phyloP scores from a whole-genome alignment of 306 rosid genomes.

The Casuarina glauca region DNA sequence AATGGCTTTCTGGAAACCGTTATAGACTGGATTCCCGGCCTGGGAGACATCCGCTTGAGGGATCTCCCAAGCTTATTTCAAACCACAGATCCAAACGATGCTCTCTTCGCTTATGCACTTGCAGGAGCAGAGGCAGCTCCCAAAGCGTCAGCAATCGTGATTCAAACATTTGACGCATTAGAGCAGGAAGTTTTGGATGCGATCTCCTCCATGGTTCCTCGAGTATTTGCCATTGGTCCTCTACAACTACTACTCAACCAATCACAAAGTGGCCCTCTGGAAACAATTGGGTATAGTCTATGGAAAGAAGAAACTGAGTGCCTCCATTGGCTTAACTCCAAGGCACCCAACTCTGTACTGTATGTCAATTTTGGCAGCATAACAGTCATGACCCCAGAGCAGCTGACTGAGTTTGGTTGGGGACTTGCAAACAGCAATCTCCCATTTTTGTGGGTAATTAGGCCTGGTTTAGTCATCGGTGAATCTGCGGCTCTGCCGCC shows the following conservation, averaged over 20 bases:
- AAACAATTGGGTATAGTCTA: constrained; percentile 5
- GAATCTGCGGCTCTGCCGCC: neutral
- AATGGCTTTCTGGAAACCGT: constrained; percentile 17
- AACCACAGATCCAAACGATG: neutral
- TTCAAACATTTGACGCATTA: constrained; percentile 18
- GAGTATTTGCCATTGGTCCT: constrained; percentile 12
- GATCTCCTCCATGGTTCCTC: constrained; percentile 9
- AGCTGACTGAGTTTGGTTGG: constrained; percentile 16
- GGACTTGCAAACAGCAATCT: constrained; percentile 22
- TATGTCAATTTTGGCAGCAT: constrained; percentile 26
- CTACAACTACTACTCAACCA: constrained; percentile 1
- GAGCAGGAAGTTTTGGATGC: constrained; percentile 13
- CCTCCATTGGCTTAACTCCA: constrained; percentile 16
- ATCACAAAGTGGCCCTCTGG: neutral
- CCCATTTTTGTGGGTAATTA: constrained; percentile 22
- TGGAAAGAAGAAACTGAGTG: constrained; percentile 24
- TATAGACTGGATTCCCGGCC: constrained; percentile 24
- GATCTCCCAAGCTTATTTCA: constrained; percentile 5
- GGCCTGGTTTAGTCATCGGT: constrained; percentile 2
- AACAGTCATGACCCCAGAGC: neutral
- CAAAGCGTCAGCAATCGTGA: constrained; percentile 1
- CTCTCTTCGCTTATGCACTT: neutral
- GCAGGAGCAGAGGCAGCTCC: neutral
- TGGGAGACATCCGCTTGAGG: neutral
- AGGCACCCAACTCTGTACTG: constrained; percentile 5